phyloP scores from a whole-genome alignment of 1,284 basidiomycete species.

The Pseudozyma hubeiensis region DNA sequence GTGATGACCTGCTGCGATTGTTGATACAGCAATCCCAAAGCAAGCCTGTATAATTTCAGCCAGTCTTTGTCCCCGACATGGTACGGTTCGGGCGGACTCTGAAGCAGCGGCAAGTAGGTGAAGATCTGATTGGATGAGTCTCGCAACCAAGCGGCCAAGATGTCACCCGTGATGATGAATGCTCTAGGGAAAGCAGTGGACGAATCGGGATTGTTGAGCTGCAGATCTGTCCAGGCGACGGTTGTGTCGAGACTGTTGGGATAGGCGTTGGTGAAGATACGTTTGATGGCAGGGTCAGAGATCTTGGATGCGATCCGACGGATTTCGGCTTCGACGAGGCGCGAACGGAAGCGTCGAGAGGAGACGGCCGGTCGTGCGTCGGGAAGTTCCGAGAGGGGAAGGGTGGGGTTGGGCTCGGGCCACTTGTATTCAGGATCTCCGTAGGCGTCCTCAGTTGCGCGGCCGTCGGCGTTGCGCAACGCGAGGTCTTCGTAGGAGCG shows the following conservation, averaged over 20 bases:
- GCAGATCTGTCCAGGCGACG: slow-evolving; percentile 50
- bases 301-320: slow-evolving; percentile 31
- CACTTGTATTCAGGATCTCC: slow-evolving; percentile 36
- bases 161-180: slow-evolving; percentile 58
- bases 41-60: slow-evolving; percentile 49
- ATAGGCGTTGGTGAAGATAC: slow-evolving; percentile 50
- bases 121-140: slow-evolving; percentile 53
- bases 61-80: slow-evolving; percentile 37
- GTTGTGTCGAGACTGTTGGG: slow-evolving; percentile 57
- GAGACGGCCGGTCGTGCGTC: slow-evolving; percentile 32
- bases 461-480: slow-evolving; percentile 23
- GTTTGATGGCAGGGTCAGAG: slow-evolving; percentile 40
- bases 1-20: slow-evolving; percentile 53
- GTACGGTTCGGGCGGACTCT: slow-evolving; percentile 21
- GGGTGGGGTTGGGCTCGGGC: slow-evolving; percentile 25
- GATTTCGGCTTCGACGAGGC: slow-evolving; percentile 52
- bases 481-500: slow-evolving; percentile 1
- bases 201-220: slow-evolving; percentile 33
- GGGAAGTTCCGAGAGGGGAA: slow-evolving; percentile 42
- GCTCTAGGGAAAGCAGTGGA: slow-evolving; percentile 46
- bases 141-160: slow-evolving; percentile 49
- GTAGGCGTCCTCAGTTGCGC: slow-evolving; percentile 44
- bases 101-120: slow-evolving; percentile 40
- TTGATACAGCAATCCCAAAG: slow-evolving; percentile 49
- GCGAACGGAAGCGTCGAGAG: slow-evolving; percentile 34